These are phyloP conservation scores for Mucor saturninus DNA, from an alignment of 371 early-diverging fungal species.

Conservation along the genomic window DNA sequence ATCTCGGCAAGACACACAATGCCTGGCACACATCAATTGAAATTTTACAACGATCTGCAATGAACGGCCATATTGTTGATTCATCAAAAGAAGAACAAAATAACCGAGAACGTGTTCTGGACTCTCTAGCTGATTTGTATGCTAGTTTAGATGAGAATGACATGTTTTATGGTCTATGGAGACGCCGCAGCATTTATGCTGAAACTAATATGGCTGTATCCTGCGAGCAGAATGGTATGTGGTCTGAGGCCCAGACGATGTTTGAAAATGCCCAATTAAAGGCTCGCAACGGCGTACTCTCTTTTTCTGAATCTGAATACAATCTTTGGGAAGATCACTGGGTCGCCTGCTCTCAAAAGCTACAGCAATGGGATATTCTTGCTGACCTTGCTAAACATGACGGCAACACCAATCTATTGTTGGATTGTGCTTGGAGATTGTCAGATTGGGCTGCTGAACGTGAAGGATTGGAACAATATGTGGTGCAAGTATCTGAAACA, in stretches of 20 bases:
- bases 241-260: slow-evolving; percentile 90
- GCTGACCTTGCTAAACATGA: slow-evolving; percentile 93
- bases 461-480: slow-evolving; percentile 68
- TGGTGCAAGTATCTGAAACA: slow-evolving; percentile 63
- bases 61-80: slow-evolving; percentile 50
- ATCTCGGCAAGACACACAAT: slow-evolving; percentile 87
- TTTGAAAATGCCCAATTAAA: slow-evolving; percentile 95
- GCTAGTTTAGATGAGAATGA: slow-evolving; percentile 81
- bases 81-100: slow-evolving; percentile 77
- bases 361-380: slow-evolving; percentile 99
- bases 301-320: slow-evolving; percentile 96
- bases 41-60: slow-evolving; percentile 66
- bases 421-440: slow-evolving; percentile 93
- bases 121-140: slow-evolving; percentile 89
- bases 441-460: slow-evolving; percentile 89
- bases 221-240: slow-evolving; percentile 93
- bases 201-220: slow-evolving; percentile 97
- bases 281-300: slow-evolving; percentile 85
- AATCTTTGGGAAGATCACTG: slow-evolving; percentile 98
- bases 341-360: slow-evolving; percentile 86
- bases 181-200: slow-evolving; percentile 87
- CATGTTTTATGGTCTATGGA: slow-evolving; percentile 93
- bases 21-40: slow-evolving; percentile 93
- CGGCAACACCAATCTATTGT: slow-evolving; percentile 77
- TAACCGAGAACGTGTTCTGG: slow-evolving; percentile 83